A percentile compares a stretch with the other conserved stretches of the same genome.
These are phyloP conservation scores for Dunaliella primolecta DNA, from an alignment of 139 green algal species.

Conservation along the genomic window DNA sequence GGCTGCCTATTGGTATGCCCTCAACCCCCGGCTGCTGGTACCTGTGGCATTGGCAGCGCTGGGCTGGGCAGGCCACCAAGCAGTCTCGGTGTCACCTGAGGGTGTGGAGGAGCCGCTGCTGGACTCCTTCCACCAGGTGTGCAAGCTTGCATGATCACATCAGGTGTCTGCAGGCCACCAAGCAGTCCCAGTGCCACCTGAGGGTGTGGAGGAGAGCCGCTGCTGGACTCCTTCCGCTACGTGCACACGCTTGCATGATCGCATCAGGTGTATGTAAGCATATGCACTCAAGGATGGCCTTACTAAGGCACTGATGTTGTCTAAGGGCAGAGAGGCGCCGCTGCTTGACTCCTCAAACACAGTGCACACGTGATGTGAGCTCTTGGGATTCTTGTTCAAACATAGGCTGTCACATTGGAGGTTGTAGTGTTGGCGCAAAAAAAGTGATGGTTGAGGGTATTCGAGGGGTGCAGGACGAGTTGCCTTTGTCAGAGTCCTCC, in stretches of 20 bases:
- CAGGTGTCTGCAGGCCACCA: slow-evolving; percentile 16
- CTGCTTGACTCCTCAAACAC: no score
- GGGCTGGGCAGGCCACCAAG: slow-evolving; percentile 15
- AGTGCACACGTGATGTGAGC: no score
- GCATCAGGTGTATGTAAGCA: slow-evolving; percentile 2
- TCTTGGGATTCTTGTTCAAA: no score
- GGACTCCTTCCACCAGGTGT: slow-evolving; percentile 5
- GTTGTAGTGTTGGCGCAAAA: no score
- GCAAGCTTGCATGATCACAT: slow-evolving; percentile 36
- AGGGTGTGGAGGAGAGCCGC: not conserved
- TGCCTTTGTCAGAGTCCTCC: no score
- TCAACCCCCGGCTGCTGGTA: slow-evolving; percentile 63
- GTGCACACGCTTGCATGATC: slow-evolving; percentile 45
- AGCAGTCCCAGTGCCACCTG: no score
- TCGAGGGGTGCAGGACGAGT: no score
- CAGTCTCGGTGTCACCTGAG: not conserved
- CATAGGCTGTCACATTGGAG: no score
- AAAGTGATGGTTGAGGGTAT: no score
- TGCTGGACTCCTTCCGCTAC: no score
- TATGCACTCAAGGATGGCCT: no score
- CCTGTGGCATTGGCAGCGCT: slow-evolving; percentile 35
- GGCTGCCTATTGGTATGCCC: slow-evolving; percentile 44
- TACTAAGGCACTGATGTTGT: no score
- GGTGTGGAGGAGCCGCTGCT: not conserved
- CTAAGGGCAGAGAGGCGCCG: not conserved